Evolutionary conservation across 202 grass and related monocot genomes (phyloP).

Genomic region (Setaria viridis): DNA sequence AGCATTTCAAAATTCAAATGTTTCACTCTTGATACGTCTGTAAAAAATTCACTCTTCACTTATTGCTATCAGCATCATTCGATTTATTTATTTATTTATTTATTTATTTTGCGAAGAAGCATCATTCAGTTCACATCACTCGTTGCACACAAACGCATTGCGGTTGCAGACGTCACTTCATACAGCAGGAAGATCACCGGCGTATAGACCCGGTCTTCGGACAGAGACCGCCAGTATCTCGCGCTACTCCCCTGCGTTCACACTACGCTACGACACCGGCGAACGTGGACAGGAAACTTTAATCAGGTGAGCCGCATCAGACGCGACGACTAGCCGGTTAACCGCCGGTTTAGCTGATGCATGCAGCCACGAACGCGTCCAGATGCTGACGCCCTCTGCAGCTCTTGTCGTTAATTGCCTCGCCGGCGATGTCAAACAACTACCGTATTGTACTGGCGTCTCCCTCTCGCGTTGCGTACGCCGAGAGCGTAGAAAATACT

Average conservation of each 20-base stretch:
- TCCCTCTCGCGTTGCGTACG: constrained; percentile 3
- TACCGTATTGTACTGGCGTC: constrained; percentile 3
- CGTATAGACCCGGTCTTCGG: constrained; percentile 18
- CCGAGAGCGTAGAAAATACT: neutral
- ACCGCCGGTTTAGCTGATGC: constrained; percentile 1
- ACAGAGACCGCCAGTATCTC: neutral
- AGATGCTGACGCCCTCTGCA: constrained; percentile 3
- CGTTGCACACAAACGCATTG: neutral
- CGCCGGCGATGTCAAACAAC: too few species aligned
- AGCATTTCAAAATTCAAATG: neutral
- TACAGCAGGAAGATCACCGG: neutral
- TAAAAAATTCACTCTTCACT: neutral
- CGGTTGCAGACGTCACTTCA: too few species aligned
- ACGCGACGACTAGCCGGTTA: neutral
- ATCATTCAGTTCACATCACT: constrained; percentile 29
- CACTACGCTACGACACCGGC: neutral
- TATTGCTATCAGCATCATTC: neutral
- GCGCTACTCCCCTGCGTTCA: constrained; percentile 9
- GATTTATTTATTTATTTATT: too few species aligned
- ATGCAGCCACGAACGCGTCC: constrained; percentile 14
- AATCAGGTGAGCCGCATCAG: neutral
- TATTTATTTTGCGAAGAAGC: too few species aligned
- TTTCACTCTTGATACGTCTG: neutral
- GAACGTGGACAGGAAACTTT: neutral
- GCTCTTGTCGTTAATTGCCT: neutral